These are phyloP conservation scores for Peziza echinospora DNA, from an alignment of 495 filamentous ascomycete genomes.

Conservation along the genomic window DNA sequence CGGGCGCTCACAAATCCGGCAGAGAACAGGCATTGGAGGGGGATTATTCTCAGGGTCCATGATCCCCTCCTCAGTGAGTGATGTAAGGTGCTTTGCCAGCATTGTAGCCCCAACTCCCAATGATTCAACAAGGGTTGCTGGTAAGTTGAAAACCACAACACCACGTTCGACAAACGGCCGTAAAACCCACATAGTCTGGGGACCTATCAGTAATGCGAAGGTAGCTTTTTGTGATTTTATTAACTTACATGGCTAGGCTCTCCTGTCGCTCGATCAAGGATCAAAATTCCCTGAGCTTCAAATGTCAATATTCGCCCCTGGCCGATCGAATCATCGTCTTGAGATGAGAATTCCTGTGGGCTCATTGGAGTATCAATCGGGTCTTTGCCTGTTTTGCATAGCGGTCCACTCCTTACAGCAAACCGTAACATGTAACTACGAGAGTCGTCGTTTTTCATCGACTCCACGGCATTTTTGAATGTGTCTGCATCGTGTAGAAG, in stretches of 20 bases:
- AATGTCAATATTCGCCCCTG: conserved; percentile 43
- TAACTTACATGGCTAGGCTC: conserved; percentile 70
- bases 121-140: conserved; percentile 73
- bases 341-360: conserved; percentile 22
- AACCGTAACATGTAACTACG: conserved; percentile 83
- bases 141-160: conserved; percentile 75
- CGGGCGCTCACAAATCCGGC: conserved; percentile 90
- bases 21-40: conserved; percentile 75
- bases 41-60: conserved; percentile 63
- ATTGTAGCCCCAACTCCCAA: conserved; percentile 87
- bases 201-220: conserved; percentile 5
- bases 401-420: conserved; percentile 47
- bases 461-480: conserved; percentile 63
- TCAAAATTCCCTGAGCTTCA: conserved; percentile 94
- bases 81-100: conserved; percentile 77
- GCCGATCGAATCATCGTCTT: conserved; percentile 22
- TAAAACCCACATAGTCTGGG: conserved; percentile 98
- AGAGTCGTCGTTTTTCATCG: conserved; percentile 81
- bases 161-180: conserved; percentile 72
- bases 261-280: conserved; percentile 73
- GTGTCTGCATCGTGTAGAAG: conserved; percentile 49
- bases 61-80: conserved; percentile 62
- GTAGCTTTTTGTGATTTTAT: background rate
- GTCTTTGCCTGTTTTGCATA: conserved; percentile 34
- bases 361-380: conserved; percentile 13